Evolutionary conservation across 257 asterid genomes (phyloP), one percentile per base, ranked within the genome.

Genomic region (Nemophila menziesii): DNA sequence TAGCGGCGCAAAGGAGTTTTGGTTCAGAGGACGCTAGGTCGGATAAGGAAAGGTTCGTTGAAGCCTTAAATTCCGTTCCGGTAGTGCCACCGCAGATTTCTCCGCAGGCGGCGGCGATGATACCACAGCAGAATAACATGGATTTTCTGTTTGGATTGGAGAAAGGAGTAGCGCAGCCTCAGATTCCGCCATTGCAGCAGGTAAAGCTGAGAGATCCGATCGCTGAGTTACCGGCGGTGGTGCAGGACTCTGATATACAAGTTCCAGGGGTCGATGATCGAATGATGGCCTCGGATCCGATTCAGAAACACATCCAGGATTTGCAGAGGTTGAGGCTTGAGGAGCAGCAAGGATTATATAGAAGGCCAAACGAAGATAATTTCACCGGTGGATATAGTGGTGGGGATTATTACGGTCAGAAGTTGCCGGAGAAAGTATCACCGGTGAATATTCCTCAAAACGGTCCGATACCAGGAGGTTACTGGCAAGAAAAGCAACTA

Each of bases 231-330:
- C 5, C 42, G 21, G 20, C 38, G 13, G 33, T 36, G 1, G 4
- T 39, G 7, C 52, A 56, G 43, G 61, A 56, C 22, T 61, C 56
- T 49, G 68, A 66, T 33, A 23, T 61, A 4, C 58, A 47, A 37
- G 56, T 49, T 46, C 75, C 73, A 24, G 70, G 62, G 48, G 13
- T 56, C 54, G 93, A 75, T 44, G 86, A 70, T 44, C 66, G 80
- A 61, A 27, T 52, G 43, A 42, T 62, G 39, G 85, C 61, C 15
- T 11, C 65, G 55, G 96, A 89, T 74, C 83, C 97, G 72, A 89
- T 89, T 69, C 97, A 89, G 73, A 84, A 89, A 58, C 97, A 89
- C 62, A 89, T 89, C 44, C 93, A 76, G 58, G 95, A 89, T 72
- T 74, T 89, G 43, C 92, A 84, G 77, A 72, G 90, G 67, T 66